Base-by-base conservation (phyloP, 352 stramenopile species). In the Globisporangium carolinianum region DNA sequence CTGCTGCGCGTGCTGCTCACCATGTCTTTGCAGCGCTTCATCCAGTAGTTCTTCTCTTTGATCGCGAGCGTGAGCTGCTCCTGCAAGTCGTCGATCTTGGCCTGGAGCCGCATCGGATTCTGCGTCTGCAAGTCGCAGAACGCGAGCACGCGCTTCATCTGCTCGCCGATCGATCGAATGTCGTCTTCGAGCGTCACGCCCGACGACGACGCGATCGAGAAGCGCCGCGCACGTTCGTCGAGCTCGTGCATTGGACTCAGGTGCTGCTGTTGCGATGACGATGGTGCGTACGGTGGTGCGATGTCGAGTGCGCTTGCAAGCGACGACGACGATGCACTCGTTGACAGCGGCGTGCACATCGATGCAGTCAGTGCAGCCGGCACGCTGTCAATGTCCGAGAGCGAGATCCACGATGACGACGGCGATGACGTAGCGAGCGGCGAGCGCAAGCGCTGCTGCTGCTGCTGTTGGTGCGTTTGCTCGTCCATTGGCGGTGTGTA, bases 1-100 rank as follows among this genome's bases (percentile, higher is more conserved):
- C 7, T 12, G 11, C 39, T 32, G 45, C 45, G 15, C 6, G 14
- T 14, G 10, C 45, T 49, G 11, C 42, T 47, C 41, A 14, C 41
- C 52, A 91, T 68, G 56, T 89, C 81, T 53, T 90, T 83, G 67
- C 81, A 91, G 18, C 81, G 79, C 62, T 90, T 89, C 75, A 92
- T 89, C 85, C 85, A 95, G 68, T 95, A 93, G 62, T 95, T 92
- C 67, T 95, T 95, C 71, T 95, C 85, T 11, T 76, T 72, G 49
- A 91, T 73, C 36, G 75, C 83, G 58, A 81, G 71, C 12, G 79
- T 75, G 36, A 95, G 73, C 65, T 92, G 76, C 55, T 92, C 76
- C 67, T 91, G 63, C 45, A 95, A 71, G 55, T 91, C 78, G 47
- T 76, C 71, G 62, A 95, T 86, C 74, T 88, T 89, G 55, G 72